These are phyloP conservation scores for Viridothelium virens DNA, from an alignment of 495 filamentous ascomycete species.

Conservation along the genomic window DNA sequence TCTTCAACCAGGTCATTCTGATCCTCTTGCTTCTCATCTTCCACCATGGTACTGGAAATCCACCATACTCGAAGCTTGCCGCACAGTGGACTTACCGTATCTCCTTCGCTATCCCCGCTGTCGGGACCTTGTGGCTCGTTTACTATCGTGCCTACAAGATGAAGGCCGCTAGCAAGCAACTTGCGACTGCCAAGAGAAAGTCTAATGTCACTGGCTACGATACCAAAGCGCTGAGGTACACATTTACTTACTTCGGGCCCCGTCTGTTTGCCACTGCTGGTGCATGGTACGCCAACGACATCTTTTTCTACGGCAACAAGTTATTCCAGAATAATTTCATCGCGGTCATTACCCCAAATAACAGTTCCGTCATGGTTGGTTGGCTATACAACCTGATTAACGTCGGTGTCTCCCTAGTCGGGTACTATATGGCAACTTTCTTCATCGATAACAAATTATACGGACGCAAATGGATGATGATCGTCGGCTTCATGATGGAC, in stretches of 20 bases:
- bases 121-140: constrained; percentile 83
- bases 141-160: constrained; percentile 90
- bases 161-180: constrained; percentile 64
- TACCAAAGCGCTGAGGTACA: constrained; percentile 63
- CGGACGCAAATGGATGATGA: constrained; percentile 87
- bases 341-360: constrained; percentile 53
- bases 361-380: constrained; percentile 58
- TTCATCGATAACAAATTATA: constrained; percentile 87
- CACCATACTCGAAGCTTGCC: constrained; percentile 61
- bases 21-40: constrained; percentile 75
- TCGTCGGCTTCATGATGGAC: constrained; percentile 74
- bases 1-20: constrained; percentile 78
- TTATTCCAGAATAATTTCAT: constrained; percentile 90
- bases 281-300: constrained; percentile 83
- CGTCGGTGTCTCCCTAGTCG: constrained; percentile 67
- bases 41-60: constrained; percentile 62
- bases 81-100: constrained; percentile 81
- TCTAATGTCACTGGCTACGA: constrained; percentile 80
- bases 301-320: constrained; percentile 98
- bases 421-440: constrained; percentile 76
- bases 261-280: constrained; percentile 78
- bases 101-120: constrained; percentile 74
- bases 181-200: constrained; percentile 73
- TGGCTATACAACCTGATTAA: constrained; percentile 92
- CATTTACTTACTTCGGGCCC: constrained; percentile 69